Percentiles rank a stretch among this genome's conserved stretches.
Evolutionary conservation across 345 rosid genomes (phyloP).

Genomic region (Moricandia arvensis): DNA sequence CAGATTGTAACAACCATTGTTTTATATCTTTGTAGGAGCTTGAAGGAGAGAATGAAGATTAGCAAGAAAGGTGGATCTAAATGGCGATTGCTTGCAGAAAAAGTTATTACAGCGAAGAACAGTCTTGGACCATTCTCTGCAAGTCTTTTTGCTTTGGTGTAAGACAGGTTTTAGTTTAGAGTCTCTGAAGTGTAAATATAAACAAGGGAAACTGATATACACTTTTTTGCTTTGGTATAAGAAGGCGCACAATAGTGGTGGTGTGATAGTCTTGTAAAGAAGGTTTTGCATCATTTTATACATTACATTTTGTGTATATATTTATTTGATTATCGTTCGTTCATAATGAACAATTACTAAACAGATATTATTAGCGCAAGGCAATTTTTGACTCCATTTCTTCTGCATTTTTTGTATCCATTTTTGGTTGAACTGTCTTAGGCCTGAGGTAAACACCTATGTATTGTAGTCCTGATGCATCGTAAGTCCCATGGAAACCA

Average conservation of each 20-base stretch:
- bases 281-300: not conserved
- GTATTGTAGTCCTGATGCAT: constrained; percentile 24
- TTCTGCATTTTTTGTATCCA: not conserved
- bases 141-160: constrained; percentile 36
- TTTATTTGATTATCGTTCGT: too few relatives aligned
- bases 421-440: constrained; percentile 23
- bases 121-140: constrained; percentile 52
- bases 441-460: constrained; percentile 35
- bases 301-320: too few relatives aligned
- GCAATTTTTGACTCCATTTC: constrained; percentile 27
- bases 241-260: not conserved
- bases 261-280: not conserved
- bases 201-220: too few relatives aligned
- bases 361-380: constrained; percentile 13
- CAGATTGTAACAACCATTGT: not conserved
- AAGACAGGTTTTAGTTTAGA: not conserved
- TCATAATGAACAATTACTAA: not conserved
- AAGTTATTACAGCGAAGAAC: constrained; percentile 59
- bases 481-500: constrained; percentile 31
- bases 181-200: not conserved
- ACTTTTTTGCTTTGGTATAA: constrained; percentile 32
- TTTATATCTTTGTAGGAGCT: constrained; percentile 40
- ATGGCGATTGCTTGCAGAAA: constrained; percentile 71
- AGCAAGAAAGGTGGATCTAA: constrained; percentile 69
- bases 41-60: constrained; percentile 65